phyloP scores from a whole-genome alignment of 2,329 filamentous ascomycete species.

The Plenodomus lindquistii region DNA sequence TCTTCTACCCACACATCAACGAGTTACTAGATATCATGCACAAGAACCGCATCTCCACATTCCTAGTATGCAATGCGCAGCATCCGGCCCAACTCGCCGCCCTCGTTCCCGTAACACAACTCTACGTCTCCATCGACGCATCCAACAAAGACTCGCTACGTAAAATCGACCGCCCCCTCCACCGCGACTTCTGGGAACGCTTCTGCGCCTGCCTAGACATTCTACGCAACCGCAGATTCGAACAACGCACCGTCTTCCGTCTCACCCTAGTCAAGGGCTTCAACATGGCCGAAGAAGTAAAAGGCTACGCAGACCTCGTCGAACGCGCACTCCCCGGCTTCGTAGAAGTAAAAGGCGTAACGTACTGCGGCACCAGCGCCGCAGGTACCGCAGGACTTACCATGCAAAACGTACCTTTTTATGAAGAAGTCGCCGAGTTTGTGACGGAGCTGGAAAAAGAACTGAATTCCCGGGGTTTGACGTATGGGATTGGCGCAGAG shows the following conservation, averaged over 20 bases:
- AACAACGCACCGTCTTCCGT: constrained; percentile 91
- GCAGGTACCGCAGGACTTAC: constrained; percentile 82
- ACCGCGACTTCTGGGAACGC: constrained; percentile 96
- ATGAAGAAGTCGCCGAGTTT: constrained; percentile 84
- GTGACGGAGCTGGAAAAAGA: constrained; percentile 74
- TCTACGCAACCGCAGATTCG: constrained; percentile 76
- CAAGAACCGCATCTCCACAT: constrained; percentile 83
- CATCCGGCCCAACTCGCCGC: constrained; percentile 87
- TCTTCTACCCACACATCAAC: constrained; percentile 98
- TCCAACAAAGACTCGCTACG: constrained; percentile 85
- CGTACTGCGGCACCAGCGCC: constrained; percentile 90
- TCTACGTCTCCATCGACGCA: constrained; percentile 96
- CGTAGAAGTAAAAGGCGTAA: constrained; percentile 94
- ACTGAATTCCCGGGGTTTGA: constrained; percentile 69
- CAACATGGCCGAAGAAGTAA: constrained; percentile 91
- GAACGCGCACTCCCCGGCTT: constrained; percentile 87
- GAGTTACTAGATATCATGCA: constrained; percentile 85
- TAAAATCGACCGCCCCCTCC: constrained; percentile 87
- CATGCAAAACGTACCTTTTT: constrained; percentile 98
- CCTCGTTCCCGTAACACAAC: constrained; percentile 84
- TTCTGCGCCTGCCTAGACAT: constrained; percentile 92
- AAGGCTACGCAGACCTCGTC: constrained; percentile 87
- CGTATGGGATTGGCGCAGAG: constrained; percentile 91
- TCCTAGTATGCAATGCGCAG: constrained; percentile 96
- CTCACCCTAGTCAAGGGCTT: constrained; percentile 97